These are phyloP conservation scores for Tolypocladium album DNA, from an alignment of 2,329 filamentous ascomycete genomes.

Conservation along the genomic window DNA sequence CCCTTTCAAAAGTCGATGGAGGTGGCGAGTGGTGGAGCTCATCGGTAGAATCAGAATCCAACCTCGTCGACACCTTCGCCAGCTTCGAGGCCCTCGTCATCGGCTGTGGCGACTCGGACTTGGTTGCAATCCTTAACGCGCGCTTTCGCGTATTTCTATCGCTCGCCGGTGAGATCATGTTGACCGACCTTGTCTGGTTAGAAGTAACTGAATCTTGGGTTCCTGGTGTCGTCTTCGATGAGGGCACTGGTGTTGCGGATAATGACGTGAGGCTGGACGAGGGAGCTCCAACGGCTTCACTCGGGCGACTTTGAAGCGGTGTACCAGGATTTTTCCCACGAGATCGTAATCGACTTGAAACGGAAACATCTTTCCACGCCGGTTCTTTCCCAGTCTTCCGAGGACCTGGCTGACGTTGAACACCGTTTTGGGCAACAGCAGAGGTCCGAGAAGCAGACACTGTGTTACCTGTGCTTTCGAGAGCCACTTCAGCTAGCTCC, in stretches of 20 bases:
- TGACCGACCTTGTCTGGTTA: constrained; percentile 10
- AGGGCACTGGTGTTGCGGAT: constrained; percentile 26
- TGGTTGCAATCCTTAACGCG: constrained; percentile 6
- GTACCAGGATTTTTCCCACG: constrained; percentile 10
- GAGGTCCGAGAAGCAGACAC: neutral
- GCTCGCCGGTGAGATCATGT: constrained; percentile 12
- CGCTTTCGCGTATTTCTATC: constrained; percentile 9
- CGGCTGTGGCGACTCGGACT: constrained; percentile 17
- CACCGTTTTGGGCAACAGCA: neutral
- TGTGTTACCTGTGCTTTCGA: neutral
- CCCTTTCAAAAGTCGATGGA: constrained; percentile 25
- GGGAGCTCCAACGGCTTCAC: constrained; percentile 7
- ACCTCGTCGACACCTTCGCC: constrained; percentile 13
- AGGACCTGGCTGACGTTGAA: neutral
- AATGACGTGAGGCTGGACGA: constrained; percentile 30
- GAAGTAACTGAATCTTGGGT: constrained; percentile 20
- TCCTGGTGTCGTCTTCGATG: constrained; percentile 23
- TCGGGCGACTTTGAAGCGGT: constrained; percentile 8
- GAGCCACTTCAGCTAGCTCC: constrained; percentile 7
- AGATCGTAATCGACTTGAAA: constrained; percentile 3
- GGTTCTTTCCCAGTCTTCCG: neutral
- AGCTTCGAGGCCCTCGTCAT: constrained; percentile 9
- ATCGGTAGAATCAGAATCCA: constrained; percentile 35
- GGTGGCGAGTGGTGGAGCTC: constrained; percentile 32
- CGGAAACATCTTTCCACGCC: neutral